Percentiles rank a stretch among this genome's conserved stretches.
phyloP scores from a whole-genome alignment of 139 green algal species.

The Chlamydomonas sp. region DNA sequence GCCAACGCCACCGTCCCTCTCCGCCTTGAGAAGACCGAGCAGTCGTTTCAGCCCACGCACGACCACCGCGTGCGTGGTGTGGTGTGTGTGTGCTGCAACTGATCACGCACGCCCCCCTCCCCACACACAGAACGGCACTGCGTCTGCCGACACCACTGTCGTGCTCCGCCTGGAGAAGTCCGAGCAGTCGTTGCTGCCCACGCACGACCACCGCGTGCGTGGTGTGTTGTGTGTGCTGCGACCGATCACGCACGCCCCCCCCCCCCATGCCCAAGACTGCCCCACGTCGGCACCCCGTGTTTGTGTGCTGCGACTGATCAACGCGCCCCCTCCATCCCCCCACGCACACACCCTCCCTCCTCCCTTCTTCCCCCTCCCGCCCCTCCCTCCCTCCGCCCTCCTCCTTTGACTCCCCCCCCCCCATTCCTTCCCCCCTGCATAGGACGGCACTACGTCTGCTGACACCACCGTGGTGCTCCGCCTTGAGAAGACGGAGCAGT shows the following conservation, averaged over 20 bases:
- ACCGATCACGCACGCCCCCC: no score
- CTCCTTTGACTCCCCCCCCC: constrained; percentile 53
- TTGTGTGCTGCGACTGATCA: no score
- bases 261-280: no score
- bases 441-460: no score
- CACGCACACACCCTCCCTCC: no score
- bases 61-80: neutral
- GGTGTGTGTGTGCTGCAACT: neutral
- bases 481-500: constrained; percentile 44
- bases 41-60: constrained; percentile 59
- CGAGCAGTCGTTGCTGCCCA: constrained; percentile 55
- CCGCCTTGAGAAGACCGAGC: constrained; percentile 41
- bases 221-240: neutral
- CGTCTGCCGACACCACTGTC: constrained; percentile 25
- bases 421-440: no score
- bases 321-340: no score
- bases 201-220: constrained; percentile 21
- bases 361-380: no score
- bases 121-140: constrained; percentile 11
- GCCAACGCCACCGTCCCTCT: constrained; percentile 53
- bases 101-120: constrained; percentile 44
- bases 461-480: constrained; percentile 58
- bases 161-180: constrained; percentile 61
- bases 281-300: no score
- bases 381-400: no score